Conservation (phyloP, 352 stramenopile genomes). For the Phytophthora citrophthora region DNA sequence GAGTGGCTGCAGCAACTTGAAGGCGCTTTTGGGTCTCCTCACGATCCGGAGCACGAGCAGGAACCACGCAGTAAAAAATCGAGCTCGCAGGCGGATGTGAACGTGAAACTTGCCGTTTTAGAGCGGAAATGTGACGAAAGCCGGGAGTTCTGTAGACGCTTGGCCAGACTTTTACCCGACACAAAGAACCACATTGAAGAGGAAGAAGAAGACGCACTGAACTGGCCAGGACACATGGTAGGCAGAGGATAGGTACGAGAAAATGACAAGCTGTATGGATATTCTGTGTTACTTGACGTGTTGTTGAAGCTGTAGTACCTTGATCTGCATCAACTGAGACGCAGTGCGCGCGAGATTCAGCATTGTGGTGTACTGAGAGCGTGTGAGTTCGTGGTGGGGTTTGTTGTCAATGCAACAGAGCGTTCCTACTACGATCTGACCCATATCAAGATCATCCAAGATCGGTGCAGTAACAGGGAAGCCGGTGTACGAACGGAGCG, state of each 20-base stretch:
- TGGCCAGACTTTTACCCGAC: slow-evolving; percentile 24
- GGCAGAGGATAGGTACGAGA: slow-evolving; percentile 32
- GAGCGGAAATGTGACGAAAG: slow-evolving; percentile 42
- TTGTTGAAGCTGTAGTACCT: slow-evolving; percentile 10
- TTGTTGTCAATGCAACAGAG: slow-evolving; percentile 61
- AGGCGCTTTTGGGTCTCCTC: slow-evolving; percentile 61
- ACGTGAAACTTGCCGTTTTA: slow-evolving; percentile 24
- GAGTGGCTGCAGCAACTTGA: slow-evolving; percentile 86
- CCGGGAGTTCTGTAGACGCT: slow-evolving; percentile 20
- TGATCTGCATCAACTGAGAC: slow-evolving; percentile 37
- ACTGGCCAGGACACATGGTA: slow-evolving; percentile 39
- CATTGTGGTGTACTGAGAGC: slow-evolving; percentile 53
- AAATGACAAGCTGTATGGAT: slow-evolving; percentile 27
- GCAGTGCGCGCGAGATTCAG: slow-evolving; percentile 50
- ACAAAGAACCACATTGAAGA: slow-evolving; percentile 13
- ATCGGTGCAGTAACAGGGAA: slow-evolving; percentile 48
- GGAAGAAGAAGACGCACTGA: slow-evolving; percentile 23
- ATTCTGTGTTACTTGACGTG: background rate
- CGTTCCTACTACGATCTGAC: slow-evolving; percentile 48
- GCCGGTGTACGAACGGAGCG: slow-evolving; percentile 60
- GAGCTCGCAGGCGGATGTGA: slow-evolving; percentile 4
- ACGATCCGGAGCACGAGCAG: slow-evolving; percentile 43
- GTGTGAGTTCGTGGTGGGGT: slow-evolving; percentile 44
- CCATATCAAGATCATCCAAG: slow-evolving; percentile 4
- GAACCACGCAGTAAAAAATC: slow-evolving; percentile 15